Conservation (phyloP, 257 asterid genomes). For the Striga asiatica region DNA sequence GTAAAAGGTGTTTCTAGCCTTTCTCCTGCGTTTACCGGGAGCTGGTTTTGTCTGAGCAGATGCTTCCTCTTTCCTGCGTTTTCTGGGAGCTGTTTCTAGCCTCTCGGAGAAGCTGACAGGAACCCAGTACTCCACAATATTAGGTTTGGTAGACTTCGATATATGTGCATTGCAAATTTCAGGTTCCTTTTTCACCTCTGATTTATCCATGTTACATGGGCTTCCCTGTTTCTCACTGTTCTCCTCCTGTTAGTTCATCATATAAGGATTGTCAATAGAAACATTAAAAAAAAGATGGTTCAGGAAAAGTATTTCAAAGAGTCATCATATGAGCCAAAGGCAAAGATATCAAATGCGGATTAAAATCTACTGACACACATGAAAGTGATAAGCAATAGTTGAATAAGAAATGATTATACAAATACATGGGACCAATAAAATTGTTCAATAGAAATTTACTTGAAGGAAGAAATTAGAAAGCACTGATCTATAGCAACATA, state of each 20-base stretch:
- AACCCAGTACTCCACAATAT: conserved; percentile 56
- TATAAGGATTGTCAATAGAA: neutral
- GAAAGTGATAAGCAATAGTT: too few relatives aligned
- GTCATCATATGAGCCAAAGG: neutral
- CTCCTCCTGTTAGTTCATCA: conserved; percentile 23
- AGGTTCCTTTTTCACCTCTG: conserved; percentile 18
- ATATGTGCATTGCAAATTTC: conserved; percentile 17
- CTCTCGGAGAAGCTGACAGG: conserved; percentile 45
- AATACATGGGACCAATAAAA: too few relatives aligned
- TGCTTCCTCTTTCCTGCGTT: too few relatives aligned
- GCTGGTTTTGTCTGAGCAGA: conserved; percentile 7
- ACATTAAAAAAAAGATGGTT: neutral
- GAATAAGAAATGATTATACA: too few relatives aligned
- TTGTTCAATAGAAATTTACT: too few relatives aligned
- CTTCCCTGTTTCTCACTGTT: conserved; percentile 8
- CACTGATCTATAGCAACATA: too few relatives aligned
- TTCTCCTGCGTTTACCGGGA: conserved; percentile 18
- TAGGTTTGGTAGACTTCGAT: conserved; percentile 17
- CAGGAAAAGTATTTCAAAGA: neutral
- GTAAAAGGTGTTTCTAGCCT: conserved; percentile 1
- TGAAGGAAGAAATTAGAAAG: too few relatives aligned
- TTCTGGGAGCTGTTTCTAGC: conserved; percentile 19
- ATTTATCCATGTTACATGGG: conserved; percentile 10
- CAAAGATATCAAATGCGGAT: too few relatives aligned
- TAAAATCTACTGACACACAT: too few relatives aligned